phyloP scores from a whole-genome alignment of 768 basidiomycete species.

The Pholiota microspora region DNA sequence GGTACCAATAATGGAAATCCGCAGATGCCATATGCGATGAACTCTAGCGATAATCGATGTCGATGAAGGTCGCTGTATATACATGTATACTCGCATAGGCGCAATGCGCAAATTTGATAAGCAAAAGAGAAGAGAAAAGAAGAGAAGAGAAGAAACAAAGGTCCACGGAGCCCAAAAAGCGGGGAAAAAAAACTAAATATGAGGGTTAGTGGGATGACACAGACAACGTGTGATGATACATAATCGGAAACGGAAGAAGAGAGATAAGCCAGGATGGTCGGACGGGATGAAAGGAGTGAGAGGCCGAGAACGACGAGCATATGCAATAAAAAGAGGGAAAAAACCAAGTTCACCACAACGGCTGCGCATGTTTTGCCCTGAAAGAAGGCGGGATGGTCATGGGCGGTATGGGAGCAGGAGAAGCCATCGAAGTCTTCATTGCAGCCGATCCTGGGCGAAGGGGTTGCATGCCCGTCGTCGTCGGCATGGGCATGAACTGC shows the following conservation, averaged over 20 bases:
- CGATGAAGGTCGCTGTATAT: conserved; percentile 3
- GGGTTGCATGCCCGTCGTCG: background rate
- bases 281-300: background rate
- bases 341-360: conserved; percentile 12
- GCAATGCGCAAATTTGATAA: conserved; percentile 8
- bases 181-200: background rate
- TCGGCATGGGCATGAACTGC: background rate
- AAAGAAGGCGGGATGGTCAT: conserved; percentile 4
- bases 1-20: background rate
- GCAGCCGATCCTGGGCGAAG: background rate
- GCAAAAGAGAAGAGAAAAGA: conserved; percentile 3
- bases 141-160: background rate
- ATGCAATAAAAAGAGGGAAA: conserved; percentile 9
- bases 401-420: background rate
- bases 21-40: conserved; percentile 3
- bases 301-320: background rate
- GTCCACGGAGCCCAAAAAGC: conserved; percentile 1
- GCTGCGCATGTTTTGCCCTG: conserved; percentile 12
- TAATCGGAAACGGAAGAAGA: background rate
- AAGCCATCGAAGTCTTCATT: background rate
- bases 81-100: conserved; percentile 12
- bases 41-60: background rate
- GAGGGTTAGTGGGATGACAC: conserved; percentile 4
- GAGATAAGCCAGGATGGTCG: background rate
- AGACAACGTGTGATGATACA: conserved; percentile 6